A percentile compares a stretch with the other conserved stretches of the same genome.
Conservation (phyloP, 495 filamentous ascomycete genomes). For the Aspergillus conjunctus region DNA sequence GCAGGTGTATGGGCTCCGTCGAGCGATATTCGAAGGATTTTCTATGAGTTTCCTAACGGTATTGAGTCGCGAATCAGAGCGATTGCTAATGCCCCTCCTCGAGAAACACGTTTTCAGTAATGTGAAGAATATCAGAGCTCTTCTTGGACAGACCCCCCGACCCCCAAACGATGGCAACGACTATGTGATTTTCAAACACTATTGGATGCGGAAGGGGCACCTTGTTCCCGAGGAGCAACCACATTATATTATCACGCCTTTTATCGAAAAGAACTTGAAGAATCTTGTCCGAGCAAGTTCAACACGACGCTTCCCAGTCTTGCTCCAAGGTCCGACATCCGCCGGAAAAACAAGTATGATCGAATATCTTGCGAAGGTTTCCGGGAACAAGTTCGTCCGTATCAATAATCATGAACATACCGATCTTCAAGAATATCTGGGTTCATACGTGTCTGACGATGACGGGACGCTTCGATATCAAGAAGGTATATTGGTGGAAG, state of each 20-base stretch:
- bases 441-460: conserved; percentile 83
- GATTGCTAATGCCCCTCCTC: conserved; percentile 75
- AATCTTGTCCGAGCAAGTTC: conserved; percentile 92
- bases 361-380: conserved; percentile 92
- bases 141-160: conserved; percentile 73
- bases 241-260: conserved; percentile 96
- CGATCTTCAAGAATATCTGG: conserved; percentile 96
- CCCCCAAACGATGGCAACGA: conserved; percentile 71
- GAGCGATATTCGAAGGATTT: conserved; percentile 92
- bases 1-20: conserved; percentile 80
- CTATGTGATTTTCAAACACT: conserved; percentile 89
- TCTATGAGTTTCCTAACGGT: conserved; percentile 97
- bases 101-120: conserved; percentile 75
- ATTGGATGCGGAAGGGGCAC: conserved; percentile 83
- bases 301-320: conserved; percentile 85
- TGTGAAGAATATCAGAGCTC: conserved; percentile 63
- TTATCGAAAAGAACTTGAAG: conserved; percentile 88
- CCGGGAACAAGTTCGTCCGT: conserved; percentile 93
- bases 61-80: conserved; percentile 75
- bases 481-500: conserved; percentile 92
- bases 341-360: conserved; percentile 99
- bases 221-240: conserved; percentile 67
- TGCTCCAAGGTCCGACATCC: conserved; percentile 97
- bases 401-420: conserved; percentile 99
- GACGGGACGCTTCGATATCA: conserved; percentile 86